Percentiles rank a stretch among this genome's conserved stretches.
Conservation (phyloP, 2,329 filamentous ascomycete genomes). For the Blastomyces parvus region DNA sequence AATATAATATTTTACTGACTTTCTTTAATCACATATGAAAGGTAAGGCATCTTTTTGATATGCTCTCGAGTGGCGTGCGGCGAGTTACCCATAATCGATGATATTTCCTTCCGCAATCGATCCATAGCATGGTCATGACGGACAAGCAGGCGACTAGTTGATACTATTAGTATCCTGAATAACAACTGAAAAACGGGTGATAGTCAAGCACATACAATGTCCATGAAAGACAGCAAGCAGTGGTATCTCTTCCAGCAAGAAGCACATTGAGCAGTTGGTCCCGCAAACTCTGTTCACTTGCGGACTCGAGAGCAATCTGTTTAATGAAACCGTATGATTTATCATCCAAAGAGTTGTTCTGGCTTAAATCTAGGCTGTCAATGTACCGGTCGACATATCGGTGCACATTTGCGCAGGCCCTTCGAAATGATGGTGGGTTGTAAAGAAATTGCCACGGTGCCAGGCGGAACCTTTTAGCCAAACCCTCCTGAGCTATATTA, state of each 20-base stretch:
- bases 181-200: neutral
- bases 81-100: conserved; percentile 14
- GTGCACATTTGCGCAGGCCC: conserved; percentile 22
- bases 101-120: conserved; percentile 18
- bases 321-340: conserved; percentile 7
- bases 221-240: conserved; percentile 24
- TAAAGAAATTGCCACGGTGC: conserved; percentile 26
- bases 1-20: conserved; percentile 16
- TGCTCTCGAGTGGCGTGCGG: conserved; percentile 16
- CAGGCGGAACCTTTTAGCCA: conserved; percentile 22
- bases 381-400: conserved; percentile 19
- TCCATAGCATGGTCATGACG: conserved; percentile 17
- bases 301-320: conserved; percentile 13
- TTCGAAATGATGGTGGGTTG: conserved; percentile 22
- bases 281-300: conserved; percentile 20
- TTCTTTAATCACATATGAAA: conserved; percentile 44
- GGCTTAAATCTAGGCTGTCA: conserved; percentile 10
- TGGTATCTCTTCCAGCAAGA: conserved; percentile 25
- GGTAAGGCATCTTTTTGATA: conserved; percentile 37
- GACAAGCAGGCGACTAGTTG: conserved; percentile 19
- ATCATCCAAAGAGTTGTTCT: conserved; percentile 3
- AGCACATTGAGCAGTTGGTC: conserved; percentile 25
- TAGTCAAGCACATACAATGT: conserved; percentile 23
- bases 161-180: neutral
- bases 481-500: conserved; percentile 19